Conservation (phyloP, 1,284 basidiomycete species). For the Serendipita sp. region DNA sequence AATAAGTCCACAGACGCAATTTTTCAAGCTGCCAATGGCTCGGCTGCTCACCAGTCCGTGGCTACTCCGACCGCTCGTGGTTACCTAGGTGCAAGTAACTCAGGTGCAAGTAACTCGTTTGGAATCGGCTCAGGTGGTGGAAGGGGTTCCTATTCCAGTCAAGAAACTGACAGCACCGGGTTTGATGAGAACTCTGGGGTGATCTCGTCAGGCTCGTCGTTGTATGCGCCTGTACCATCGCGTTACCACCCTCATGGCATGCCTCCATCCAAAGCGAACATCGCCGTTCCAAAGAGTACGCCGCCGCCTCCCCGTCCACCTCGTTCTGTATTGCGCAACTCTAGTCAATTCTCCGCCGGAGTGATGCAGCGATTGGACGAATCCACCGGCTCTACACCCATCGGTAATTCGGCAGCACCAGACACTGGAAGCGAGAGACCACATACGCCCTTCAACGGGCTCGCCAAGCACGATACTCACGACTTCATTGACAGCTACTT, state of each 20-base stretch:
- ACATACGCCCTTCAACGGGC: not conserved
- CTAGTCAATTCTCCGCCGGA: not conserved
- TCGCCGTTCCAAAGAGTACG: not conserved
- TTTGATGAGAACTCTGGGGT: not conserved
- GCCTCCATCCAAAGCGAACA: not conserved
- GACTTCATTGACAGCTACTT: conserved; percentile 6
- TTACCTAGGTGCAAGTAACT: not conserved
- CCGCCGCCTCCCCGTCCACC: conserved; percentile 3
- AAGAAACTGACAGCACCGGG: conserved; percentile 4
- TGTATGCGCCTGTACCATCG: not conserved
- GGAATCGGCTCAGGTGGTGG: not conserved
- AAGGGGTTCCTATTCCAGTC: conserved; percentile 1
- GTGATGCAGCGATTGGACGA: not conserved
- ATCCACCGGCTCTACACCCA: not conserved
- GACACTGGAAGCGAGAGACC: not conserved
- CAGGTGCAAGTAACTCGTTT: not conserved
- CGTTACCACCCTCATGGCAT: not conserved
- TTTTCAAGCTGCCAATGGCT: not conserved
- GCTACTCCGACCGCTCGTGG: not conserved
- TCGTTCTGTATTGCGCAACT: not conserved
- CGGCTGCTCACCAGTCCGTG: not conserved
- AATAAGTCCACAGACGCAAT: conserved; percentile 1
- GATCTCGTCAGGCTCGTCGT: not conserved
- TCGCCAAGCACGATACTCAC: not conserved
- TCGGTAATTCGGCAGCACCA: not conserved